Conservation (phyloP, 768 basidiomycete species). For the Suillus spraguei region DNA sequence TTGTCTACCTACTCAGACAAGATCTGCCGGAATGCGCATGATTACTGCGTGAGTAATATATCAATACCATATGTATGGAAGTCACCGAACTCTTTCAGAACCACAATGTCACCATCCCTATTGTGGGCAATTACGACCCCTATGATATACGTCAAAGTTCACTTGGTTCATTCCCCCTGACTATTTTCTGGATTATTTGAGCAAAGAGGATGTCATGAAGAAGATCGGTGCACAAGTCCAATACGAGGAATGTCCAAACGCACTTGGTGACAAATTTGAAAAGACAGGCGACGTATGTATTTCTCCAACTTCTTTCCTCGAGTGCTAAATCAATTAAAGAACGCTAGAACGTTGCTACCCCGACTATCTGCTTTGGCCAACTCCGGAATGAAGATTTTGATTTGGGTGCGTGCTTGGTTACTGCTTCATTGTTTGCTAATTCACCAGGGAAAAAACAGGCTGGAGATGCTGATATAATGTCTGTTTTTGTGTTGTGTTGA, state of each 20-base stretch:
- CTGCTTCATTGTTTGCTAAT: neutral
- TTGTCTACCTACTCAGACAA: conserved; percentile 41
- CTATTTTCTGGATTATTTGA: conserved; percentile 53
- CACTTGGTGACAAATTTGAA: conserved; percentile 44
- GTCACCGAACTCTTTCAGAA: conserved; percentile 23
- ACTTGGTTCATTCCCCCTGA: conserved; percentile 54
- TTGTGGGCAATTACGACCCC: conserved; percentile 53
- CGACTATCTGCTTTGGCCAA: conserved; percentile 39
- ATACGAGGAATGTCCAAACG: conserved; percentile 52
- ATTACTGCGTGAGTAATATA: conserved; percentile 53
- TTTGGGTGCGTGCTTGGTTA: conserved; percentile 36
- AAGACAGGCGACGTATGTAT: conserved; percentile 58
- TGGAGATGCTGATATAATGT: conserved; percentile 33
- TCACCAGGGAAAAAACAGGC: conserved; percentile 18
- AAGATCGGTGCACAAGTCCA: conserved; percentile 54
- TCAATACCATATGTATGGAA: neutral
- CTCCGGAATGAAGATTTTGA: conserved; percentile 39
- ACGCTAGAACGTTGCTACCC: conserved; percentile 40
- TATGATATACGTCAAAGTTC: conserved; percentile 62
- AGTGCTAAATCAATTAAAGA: conserved; percentile 22
- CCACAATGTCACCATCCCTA: conserved; percentile 53
- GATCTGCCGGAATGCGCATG: conserved; percentile 52
- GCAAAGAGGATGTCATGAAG: conserved; percentile 34
- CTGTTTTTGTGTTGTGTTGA: neutral
- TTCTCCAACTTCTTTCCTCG: conserved; percentile 4